Base-by-base conservation (phyloP, 257 asterid species). In the Ilex asprella region DNA sequence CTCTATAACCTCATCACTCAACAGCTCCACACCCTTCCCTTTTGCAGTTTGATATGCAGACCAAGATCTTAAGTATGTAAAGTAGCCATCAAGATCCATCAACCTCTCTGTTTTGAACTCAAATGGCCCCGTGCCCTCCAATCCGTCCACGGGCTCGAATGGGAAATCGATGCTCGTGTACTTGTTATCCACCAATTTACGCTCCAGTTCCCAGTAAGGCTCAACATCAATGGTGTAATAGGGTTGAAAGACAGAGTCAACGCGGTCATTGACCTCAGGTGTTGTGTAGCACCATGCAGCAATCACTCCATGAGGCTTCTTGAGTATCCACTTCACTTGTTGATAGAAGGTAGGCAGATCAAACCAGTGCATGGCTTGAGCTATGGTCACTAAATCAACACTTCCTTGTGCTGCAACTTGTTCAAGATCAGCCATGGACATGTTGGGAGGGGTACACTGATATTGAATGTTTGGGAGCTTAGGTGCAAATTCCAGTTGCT, bases 311-410 rank as follows among this genome's bases (percentile, higher is more conserved):
- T 73, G 39, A 2, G 97, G 95, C 61, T 81, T 88, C 60, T 81
- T 88, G n/a, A 88, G 76, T 5, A 82, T 57, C 75, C 78, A 73
- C 44, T 63, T 83, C 29, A 73, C 97, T 47, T 78, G 85, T 11
- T 79, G 64, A 73, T 81, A 88, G 76, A 88, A 88, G 27, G 75
- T 60, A 3, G 88, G 85, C 50, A 85, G 92, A 70, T 88, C 86
- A 46, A 88, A 80, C 93, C 93, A 88, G 62, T 88, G 96, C 79
- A 88, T 65, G 30, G 96, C 96, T 63, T 76, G 82, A 43, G 93
- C 96, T 49, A 76, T 54, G 65, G 81, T 71, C 12, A 86, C 82
- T 39, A 88, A 31, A 62, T 86, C 96, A 12, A 80, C 71, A 21
- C 82, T 79, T 4, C 83, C 69, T n/a, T 76, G 53, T 3, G 79